phyloP scores from a whole-genome alignment of 2,329 filamentous ascomycete species.

The Aspergillus udagawae region DNA sequence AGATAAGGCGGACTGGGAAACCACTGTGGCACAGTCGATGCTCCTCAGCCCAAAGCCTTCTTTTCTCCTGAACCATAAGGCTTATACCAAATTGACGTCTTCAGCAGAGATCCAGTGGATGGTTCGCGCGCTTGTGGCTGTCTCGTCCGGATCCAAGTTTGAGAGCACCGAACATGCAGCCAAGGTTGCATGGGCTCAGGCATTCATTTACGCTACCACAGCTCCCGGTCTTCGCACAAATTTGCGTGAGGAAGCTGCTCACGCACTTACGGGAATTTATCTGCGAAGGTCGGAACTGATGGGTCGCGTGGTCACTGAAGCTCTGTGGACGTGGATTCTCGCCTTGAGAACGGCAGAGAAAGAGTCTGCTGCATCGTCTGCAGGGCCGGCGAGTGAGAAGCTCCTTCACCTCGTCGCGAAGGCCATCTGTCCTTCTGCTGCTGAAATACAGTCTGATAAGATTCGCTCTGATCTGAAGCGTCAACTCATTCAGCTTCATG shows the following conservation, averaged over 20 bases:
- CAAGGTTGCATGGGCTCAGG: conserved; percentile 75
- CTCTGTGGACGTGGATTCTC: conserved; percentile 76
- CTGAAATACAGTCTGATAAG: conserved; percentile 22
- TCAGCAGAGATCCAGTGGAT: conserved; percentile 79
- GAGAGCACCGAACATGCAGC: conserved; percentile 44
- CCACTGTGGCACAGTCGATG: conserved; percentile 62
- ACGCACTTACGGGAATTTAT: conserved; percentile 64
- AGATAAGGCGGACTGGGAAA: conserved; percentile 46
- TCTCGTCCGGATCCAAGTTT: conserved; percentile 54
- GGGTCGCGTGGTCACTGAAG: conserved; percentile 62
- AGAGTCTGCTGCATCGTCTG: conserved; percentile 64
- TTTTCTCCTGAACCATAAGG: conserved; percentile 76
- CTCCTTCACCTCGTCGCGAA: conserved; percentile 55
- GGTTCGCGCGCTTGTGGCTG: conserved; percentile 62
- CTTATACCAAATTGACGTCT: conserved; percentile 73
- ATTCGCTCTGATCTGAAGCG: conserved; percentile 54
- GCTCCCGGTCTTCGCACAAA: conserved; percentile 58
- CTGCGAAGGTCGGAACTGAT: conserved; percentile 54
- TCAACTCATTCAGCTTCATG: conserved; percentile 72
- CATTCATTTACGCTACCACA: conserved; percentile 73
- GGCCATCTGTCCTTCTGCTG: conserved; percentile 36
- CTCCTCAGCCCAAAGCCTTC: conserved; percentile 75
- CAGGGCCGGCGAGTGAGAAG: conserved; percentile 62
- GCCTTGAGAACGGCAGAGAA: conserved; percentile 68
- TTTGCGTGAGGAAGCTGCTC: conserved; percentile 60